Evolutionary conservation across 2,329 filamentous ascomycete species (phyloP), one percentile per base, ranked within the genome.

Genomic region (Colletotrichum scovillei): DNA sequence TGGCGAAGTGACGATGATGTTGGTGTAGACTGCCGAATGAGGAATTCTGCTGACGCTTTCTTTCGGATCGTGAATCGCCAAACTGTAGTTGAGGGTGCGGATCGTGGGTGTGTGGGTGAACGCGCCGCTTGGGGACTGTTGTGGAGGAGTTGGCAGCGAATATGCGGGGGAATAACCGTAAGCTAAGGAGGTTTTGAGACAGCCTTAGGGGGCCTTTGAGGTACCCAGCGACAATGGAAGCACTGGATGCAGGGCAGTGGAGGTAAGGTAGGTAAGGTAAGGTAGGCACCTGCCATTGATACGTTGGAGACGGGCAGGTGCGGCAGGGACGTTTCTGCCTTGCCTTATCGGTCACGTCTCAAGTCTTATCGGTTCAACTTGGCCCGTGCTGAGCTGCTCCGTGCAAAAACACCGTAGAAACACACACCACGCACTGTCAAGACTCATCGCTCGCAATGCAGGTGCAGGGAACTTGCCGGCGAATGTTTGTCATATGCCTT

Each of bases 1-100:
- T 81, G 1, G 7, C 78, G 52, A 16, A 9, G 4, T 78, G 46
- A 12, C 24, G 6, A 26, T 7, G 46, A 8, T 8, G 42, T 46
- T 1, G 19, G 16, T 19, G 16, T 7, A 46, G 16, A 19, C 42
- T n/a, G 16, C 4, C 4, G 6, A 4, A 8, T 42, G n/a, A 19
- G 24, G 7, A 53, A 2, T 0, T 3, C 16, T 14, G n/a, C 9
- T 38, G 7, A 12, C 3, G 11, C 4, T 26, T 55, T 63, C 26
- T 6, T 19, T 16, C 7, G 5, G 38, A 42, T 42, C 38, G 38
- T 42, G 38, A 42, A 42, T 19, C 38, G 38, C 5, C 16, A 19
- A 19, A 42, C 38, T 19, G 38, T 2, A 42, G 16, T 19, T 8
- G 16, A 42, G 12, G 9, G 38, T 19, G 38, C 19, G 14, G 38